Conservation (phyloP, 805 yeast genomes). For the Torulaspora microellipsoides region DNA sequence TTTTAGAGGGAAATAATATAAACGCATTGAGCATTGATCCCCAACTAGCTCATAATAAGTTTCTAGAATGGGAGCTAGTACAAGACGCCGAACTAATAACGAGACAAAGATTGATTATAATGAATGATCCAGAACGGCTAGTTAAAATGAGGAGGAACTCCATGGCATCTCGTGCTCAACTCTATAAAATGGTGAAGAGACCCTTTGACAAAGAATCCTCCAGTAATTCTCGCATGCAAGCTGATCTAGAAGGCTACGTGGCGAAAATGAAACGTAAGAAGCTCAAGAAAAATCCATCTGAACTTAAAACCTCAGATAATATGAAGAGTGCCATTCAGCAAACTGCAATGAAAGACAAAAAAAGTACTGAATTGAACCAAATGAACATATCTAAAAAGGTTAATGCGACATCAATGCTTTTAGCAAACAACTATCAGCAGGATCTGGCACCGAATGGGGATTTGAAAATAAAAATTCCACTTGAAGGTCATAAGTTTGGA, state of each 20-base stretch:
- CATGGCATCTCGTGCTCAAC: conserved; percentile 19
- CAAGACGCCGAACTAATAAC: conserved; percentile 56
- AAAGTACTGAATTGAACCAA: background rate
- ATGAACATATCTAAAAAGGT: background rate
- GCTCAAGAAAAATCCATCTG: background rate
- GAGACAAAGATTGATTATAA: conserved; percentile 42
- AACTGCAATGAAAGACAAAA: background rate
- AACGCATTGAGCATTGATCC: conserved; percentile 16
- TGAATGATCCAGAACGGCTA: conserved; percentile 16
- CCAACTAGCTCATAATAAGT: conserved; percentile 34
- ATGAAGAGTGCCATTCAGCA: too few species aligned
- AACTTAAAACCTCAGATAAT: too few species aligned
- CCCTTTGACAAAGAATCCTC: conserved; percentile 13
- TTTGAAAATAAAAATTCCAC: conserved; percentile 3
- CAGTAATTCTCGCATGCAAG: conserved; percentile 9
- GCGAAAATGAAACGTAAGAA: conserved; percentile 1
- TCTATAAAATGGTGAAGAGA: conserved; percentile 19
- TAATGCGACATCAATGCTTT: too few species aligned
- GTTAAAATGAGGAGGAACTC: conserved; percentile 21
- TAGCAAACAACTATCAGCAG: background rate
- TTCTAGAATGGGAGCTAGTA: conserved; percentile 61
- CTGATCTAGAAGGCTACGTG: conserved; percentile 18
- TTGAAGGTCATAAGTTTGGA: conserved; percentile 4
- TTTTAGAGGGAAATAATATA: conserved; percentile 19
- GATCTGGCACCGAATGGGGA: background rate